Base-by-base conservation (phyloP, 23 red algal genomes). In the Gracilaria caudata region DNA sequence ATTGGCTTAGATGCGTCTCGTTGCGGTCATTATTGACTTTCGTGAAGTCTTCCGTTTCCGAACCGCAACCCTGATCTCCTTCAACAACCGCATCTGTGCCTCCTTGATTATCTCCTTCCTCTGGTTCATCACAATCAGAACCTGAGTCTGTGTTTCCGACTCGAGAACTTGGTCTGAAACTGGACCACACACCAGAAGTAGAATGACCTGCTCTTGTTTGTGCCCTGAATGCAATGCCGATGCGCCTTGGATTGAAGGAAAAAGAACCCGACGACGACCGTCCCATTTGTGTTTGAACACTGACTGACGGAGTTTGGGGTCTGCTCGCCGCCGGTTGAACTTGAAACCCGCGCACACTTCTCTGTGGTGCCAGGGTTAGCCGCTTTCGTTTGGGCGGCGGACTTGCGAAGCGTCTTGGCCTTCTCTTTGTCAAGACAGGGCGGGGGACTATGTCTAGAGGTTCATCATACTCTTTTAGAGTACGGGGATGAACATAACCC, bases 391-490 rank as follows among this genome's bases (percentile, higher is more conserved):
- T 40, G 8, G 55, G 41, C 32, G 39, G 41, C 34, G 82, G 82
- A 35, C 34, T 72, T 49, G 79, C 34, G 43, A 55, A 86, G 23
- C 44, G 65, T 9, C 25, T 36, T 10, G 80, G 80, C 21, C 82
- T 23, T 38, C 61, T 35, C 45, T 51, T 86, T 58, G 61, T 47
- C 70, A 43, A 12, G 6, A 85, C 14, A 43, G 81, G 65, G 26
- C 87, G 87, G 45, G 58, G 10, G 44, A 91, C 47, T 61, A 82
- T 56, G 51, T 91, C 87, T 28, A 91, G 75, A 11, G 87, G 78
- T 17, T 91, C 87, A 28, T 81, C 77, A 46, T 91, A 91, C 45
- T 81, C 64, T 19, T 81, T 53, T 14, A 91, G 77, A 71, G 87
- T 81, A 7, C 60, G 51, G 25, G 87, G 87, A 63, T 91, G 76